These are phyloP conservation scores for Leptographium wingfieldii DNA, from an alignment of 2,329 filamentous ascomycete genomes.

Conservation along the genomic window DNA sequence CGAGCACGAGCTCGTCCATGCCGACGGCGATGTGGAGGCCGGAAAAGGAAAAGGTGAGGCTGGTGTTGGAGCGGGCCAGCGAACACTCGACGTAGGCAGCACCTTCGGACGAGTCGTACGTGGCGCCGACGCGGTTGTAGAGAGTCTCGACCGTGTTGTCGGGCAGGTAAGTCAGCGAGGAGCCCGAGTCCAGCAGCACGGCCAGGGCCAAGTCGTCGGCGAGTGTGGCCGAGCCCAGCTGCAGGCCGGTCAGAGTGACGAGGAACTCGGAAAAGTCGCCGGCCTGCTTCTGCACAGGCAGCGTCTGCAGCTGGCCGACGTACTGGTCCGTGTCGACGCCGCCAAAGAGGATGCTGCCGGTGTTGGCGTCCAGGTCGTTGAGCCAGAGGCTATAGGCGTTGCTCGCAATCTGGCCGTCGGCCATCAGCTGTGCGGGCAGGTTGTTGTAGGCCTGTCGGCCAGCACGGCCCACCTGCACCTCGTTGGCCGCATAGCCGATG, in stretches of 20 bases:
- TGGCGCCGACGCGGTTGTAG: constrained; percentile 44
- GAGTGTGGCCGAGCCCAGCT: constrained; percentile 29
- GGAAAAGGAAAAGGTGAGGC: constrained; percentile 43
- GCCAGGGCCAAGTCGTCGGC: constrained; percentile 39
- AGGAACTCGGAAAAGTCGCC: constrained; percentile 49
- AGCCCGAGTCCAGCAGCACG: constrained; percentile 60
- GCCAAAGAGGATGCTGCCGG: constrained; percentile 60
- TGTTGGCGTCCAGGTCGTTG: constrained; percentile 54
- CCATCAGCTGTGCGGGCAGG: constrained; percentile 51
- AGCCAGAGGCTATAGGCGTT: constrained; percentile 65
- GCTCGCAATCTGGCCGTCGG: constrained; percentile 47
- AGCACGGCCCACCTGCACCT: constrained; percentile 54
- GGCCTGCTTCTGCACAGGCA: constrained; percentile 49
- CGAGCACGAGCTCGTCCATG: constrained; percentile 47
- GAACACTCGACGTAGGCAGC: constrained; percentile 51
- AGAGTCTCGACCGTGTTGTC: constrained; percentile 39
- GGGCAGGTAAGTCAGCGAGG: constrained; percentile 55
- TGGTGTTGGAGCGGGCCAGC: constrained; percentile 27
- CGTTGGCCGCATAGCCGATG: constrained; percentile 70
- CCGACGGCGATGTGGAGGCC: constrained; percentile 39
- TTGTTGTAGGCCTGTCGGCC: constrained; percentile 49
- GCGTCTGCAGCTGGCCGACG: constrained; percentile 46
- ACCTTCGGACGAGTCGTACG: constrained; percentile 38
- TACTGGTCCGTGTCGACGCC: constrained; percentile 59
- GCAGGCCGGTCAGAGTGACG: constrained; percentile 52